These are phyloP conservation scores for Volutella citrinella DNA, from an alignment of 2,329 filamentous ascomycete species.

Conservation along the genomic window DNA sequence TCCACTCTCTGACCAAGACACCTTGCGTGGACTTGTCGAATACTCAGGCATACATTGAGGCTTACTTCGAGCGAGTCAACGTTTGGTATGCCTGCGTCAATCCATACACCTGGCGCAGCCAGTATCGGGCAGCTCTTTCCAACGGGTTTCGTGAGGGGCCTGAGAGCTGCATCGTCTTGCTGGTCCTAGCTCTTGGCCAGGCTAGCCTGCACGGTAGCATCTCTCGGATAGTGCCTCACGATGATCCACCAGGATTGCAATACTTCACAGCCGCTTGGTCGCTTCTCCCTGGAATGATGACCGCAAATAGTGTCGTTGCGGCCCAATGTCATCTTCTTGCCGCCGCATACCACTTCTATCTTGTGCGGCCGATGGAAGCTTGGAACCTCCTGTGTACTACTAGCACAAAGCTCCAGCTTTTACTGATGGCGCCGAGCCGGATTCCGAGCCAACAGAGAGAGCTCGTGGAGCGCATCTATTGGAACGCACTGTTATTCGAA, in stretches of 20 bases:
- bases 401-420: conserved; percentile 76
- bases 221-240: conserved; percentile 63
- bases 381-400: conserved; percentile 79
- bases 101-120: conserved; percentile 73
- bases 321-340: conserved; percentile 79
- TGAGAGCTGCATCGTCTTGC: conserved; percentile 77
- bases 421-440: conserved; percentile 70
- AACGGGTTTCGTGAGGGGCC: conserved; percentile 75
- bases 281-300: conserved; percentile 74
- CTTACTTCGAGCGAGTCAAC: conserved; percentile 79
- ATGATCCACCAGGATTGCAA: conserved; percentile 71
- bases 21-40: conserved; percentile 71
- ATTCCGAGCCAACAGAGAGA: conserved; percentile 70
- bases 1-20: conserved; percentile 63
- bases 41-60: conserved; percentile 70
- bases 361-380: conserved; percentile 77
- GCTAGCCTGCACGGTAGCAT: conserved; percentile 75
- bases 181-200: conserved; percentile 75
- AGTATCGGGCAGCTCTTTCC: conserved; percentile 72
- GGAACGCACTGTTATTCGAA: conserved; percentile 79
- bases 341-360: conserved; percentile 78
- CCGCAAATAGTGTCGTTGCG: conserved; percentile 72
- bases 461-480: conserved; percentile 75
- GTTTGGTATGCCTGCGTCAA: conserved; percentile 86
- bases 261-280: conserved; percentile 82